phyloP scores from a whole-genome alignment of 352 stramenopile genomes.

The Globisporangium irregulare region DNA sequence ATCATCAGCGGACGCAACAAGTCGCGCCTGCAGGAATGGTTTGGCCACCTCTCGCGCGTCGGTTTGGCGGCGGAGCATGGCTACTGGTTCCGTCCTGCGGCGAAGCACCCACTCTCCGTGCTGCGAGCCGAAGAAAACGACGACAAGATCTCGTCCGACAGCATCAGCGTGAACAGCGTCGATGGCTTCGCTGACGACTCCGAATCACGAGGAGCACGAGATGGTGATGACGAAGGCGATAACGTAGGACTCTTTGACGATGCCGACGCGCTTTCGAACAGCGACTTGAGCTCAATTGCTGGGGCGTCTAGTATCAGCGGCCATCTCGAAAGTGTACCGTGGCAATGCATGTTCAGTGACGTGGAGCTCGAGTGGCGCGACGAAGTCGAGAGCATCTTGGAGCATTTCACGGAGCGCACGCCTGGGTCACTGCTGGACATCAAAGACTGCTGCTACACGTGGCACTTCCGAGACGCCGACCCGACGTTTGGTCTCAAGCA shows the following conservation, averaged over 20 bases:
- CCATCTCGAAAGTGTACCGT: slow-evolving; percentile 40
- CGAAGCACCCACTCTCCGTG: slow-evolving; percentile 39
- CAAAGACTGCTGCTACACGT: slow-evolving; percentile 87
- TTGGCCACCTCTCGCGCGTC: slow-evolving; percentile 71
- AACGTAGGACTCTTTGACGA: neutral
- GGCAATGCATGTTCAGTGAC: slow-evolving; percentile 82
- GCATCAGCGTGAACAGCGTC: slow-evolving; percentile 12
- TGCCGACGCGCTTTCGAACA: neutral
- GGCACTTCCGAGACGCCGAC: slow-evolving; percentile 87
- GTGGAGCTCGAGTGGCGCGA: slow-evolving; percentile 75
- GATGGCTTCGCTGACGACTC: neutral
- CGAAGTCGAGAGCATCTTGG: slow-evolving; percentile 80
- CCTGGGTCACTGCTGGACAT: slow-evolving; percentile 81
- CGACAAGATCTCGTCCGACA: slow-evolving; percentile 8
- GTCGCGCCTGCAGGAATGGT: slow-evolving; percentile 67
- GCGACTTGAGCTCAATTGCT: neutral
- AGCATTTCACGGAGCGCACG: slow-evolving; percentile 87
- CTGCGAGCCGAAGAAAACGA: slow-evolving; percentile 11
- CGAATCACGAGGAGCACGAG: neutral
- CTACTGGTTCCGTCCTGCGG: slow-evolving; percentile 76
- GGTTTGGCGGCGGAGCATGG: slow-evolving; percentile 77
- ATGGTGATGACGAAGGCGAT: neutral
- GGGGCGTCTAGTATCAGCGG: neutral
- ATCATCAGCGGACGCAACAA: slow-evolving; percentile 86
- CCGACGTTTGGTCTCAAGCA: slow-evolving; percentile 84